phyloP scores from a whole-genome alignment of 495 filamentous ascomycete genomes.

The Lasiosphaeriaceae sp. region DNA sequence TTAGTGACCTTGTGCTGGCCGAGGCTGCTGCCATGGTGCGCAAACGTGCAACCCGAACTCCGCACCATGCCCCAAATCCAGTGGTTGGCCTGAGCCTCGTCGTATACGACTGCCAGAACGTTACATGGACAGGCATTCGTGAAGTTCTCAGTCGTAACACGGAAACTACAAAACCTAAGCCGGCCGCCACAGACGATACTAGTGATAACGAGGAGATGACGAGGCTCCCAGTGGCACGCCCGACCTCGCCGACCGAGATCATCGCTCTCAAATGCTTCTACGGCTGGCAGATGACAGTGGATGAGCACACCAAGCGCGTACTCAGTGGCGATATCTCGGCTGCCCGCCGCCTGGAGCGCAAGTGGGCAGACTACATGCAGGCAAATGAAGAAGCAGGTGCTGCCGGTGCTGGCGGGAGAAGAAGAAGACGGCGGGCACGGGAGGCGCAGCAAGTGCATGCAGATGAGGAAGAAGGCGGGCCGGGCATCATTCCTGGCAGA shows the following conservation, averaged over 20 bases:
- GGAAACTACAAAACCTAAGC: conserved; percentile 42
- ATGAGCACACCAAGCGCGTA: conserved; percentile 85
- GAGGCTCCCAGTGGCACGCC: neutral
- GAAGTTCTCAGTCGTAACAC: conserved; percentile 84
- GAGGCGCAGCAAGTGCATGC: conserved; percentile 72
- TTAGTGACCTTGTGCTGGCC: conserved; percentile 80
- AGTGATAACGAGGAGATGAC: conserved; percentile 20
- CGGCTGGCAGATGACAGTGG: conserved; percentile 89
- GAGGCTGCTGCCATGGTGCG: conserved; percentile 78
- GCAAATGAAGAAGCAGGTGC: conserved; percentile 78
- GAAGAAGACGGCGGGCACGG: conserved; percentile 68
- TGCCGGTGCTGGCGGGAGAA: conserved; percentile 52
- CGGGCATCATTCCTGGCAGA: conserved; percentile 27
- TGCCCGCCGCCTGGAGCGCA: conserved; percentile 72
- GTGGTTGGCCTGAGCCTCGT: conserved; percentile 68
- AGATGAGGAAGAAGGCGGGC: conserved; percentile 68
- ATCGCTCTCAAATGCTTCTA: conserved; percentile 91
- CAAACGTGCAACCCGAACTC: conserved; percentile 46
- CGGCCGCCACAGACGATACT: neutral
- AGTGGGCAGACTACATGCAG: conserved; percentile 96
- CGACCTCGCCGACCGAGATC: conserved; percentile 62
- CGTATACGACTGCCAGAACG: conserved; percentile 82
- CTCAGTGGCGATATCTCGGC: conserved; percentile 66
- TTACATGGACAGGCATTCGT: conserved; percentile 90
- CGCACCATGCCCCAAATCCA: conserved; percentile 1